These are phyloP conservation scores for Hypoxylon sp. DNA, from an alignment of 2,329 filamentous ascomycete species.

Conservation along the genomic window DNA sequence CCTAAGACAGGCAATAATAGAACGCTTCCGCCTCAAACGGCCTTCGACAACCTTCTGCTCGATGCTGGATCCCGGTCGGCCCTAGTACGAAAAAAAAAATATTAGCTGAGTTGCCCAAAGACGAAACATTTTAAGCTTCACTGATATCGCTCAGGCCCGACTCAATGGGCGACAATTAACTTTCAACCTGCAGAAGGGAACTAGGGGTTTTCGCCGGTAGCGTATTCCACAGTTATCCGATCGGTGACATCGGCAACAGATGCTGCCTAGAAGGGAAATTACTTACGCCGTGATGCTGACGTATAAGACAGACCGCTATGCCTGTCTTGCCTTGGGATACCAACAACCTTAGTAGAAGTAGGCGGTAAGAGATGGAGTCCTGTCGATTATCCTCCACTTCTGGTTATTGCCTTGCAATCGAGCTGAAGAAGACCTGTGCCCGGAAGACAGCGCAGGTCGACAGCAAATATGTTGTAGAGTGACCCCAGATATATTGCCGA, in stretches of 20 bases:
- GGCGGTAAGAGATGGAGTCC: constrained; percentile 17
- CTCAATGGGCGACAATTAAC: constrained; percentile 8
- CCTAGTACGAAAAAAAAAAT: constrained; percentile 32
- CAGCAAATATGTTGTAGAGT: constrained; percentile 15
- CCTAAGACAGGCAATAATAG: constrained; percentile 43
- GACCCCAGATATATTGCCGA: constrained; percentile 22
- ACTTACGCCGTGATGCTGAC: constrained; percentile 33
- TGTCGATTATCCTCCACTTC: constrained; percentile 21
- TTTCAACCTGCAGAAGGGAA: constrained; percentile 12
- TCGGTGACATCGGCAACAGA: constrained; percentile 10
- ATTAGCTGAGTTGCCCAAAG: constrained; percentile 25
- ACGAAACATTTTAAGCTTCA: not conserved
- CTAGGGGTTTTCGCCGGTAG: constrained; percentile 8
- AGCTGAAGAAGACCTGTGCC: constrained; percentile 2
- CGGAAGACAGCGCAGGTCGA: constrained; percentile 12
- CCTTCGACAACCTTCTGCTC: constrained; percentile 38
- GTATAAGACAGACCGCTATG: constrained; percentile 26
- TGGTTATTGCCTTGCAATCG: constrained; percentile 8
- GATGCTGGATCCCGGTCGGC: constrained; percentile 38
- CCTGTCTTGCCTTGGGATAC: constrained; percentile 19
- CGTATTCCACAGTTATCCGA: constrained; percentile 12
- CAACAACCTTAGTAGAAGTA: constrained; percentile 16
- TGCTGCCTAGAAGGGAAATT: constrained; percentile 9
- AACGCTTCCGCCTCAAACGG: constrained; percentile 29
- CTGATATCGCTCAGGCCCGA: not conserved